Conservation (phyloP, 495 filamentous ascomycete genomes). For the Recurvomyces mirabilis region DNA sequence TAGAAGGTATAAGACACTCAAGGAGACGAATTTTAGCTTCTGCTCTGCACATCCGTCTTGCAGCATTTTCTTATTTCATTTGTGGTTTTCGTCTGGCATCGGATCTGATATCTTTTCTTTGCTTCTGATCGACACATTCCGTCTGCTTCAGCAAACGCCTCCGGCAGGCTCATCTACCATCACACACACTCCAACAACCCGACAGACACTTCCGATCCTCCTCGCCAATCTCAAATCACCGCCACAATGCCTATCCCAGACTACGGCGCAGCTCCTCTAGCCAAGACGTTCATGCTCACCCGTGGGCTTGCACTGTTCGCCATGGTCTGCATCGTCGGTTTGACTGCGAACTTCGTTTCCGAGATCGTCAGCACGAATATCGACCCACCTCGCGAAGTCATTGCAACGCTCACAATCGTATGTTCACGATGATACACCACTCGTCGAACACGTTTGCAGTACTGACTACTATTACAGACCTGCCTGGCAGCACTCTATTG, state of each 20-base stretch:
- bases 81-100: background rate
- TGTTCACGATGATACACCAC: too few species aligned
- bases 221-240: too few species aligned
- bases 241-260: slow-evolving; percentile 38
- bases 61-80: too few species aligned
- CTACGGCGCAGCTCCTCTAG: slow-evolving; percentile 57
- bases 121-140: too few species aligned
- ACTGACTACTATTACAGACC: slow-evolving; percentile 38
- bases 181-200: too few species aligned
- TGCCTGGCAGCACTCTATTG: slow-evolving; percentile 68
- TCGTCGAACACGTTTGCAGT: too few species aligned
- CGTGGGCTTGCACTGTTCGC: slow-evolving; percentile 58
- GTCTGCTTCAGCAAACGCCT: too few species aligned
- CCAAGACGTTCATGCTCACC: slow-evolving; percentile 62
- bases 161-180: too few species aligned
- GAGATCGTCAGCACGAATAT: slow-evolving; percentile 54
- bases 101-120: background rate
- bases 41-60: too few species aligned
- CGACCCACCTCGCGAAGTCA: slow-evolving; percentile 56
- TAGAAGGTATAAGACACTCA: too few species aligned
- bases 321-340: slow-evolving; percentile 69
- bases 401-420: slow-evolving; percentile 72
- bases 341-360: slow-evolving; percentile 74
- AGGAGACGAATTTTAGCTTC: too few species aligned
- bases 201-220: too few species aligned